Evolutionary conservation across 805 yeast genomes (phyloP).

Genomic region (Kodamaea restingae): DNA sequence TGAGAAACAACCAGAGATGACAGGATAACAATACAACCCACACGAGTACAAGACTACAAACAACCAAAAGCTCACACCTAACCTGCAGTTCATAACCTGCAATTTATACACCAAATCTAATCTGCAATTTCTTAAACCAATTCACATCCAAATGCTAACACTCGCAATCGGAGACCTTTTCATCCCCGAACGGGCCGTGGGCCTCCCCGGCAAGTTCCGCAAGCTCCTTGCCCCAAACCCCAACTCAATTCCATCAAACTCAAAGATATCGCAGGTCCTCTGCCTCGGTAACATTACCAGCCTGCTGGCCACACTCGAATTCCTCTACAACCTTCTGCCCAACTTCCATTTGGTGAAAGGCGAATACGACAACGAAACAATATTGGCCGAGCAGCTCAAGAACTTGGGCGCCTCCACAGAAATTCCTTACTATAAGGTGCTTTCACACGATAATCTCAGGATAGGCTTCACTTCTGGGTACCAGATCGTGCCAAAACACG

Average conservation of each 20-base stretch:
- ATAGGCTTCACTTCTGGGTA: conserved; percentile 86
- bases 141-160: conserved; percentile 34
- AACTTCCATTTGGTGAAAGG: conserved; percentile 78
- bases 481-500: conserved; percentile 77
- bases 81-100: no score
- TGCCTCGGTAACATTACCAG: conserved; percentile 81
- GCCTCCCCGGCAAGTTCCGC: conserved; percentile 57
- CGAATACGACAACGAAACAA: conserved; percentile 59
- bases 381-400: conserved; percentile 31
- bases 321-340: conserved; percentile 64
- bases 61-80: no score
- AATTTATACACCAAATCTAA: no score
- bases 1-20: no score
- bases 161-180: conserved; percentile 86
- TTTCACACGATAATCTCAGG: conserved; percentile 64
- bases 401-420: conserved; percentile 11
- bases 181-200: conserved; percentile 82
- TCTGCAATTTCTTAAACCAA: no score
- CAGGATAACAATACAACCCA: no score
- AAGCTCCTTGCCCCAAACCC: conserved; percentile 71
- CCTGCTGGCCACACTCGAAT: conserved; percentile 58
- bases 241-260: conserved; percentile 30
- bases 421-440: conserved; percentile 53
- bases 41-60: no score
- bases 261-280: conserved; percentile 79